Percentiles rank a stretch among this genome's conserved stretches.
phyloP scores from a whole-genome alignment of 2,329 filamentous ascomycete genomes.

The Verticillium longisporum region DNA sequence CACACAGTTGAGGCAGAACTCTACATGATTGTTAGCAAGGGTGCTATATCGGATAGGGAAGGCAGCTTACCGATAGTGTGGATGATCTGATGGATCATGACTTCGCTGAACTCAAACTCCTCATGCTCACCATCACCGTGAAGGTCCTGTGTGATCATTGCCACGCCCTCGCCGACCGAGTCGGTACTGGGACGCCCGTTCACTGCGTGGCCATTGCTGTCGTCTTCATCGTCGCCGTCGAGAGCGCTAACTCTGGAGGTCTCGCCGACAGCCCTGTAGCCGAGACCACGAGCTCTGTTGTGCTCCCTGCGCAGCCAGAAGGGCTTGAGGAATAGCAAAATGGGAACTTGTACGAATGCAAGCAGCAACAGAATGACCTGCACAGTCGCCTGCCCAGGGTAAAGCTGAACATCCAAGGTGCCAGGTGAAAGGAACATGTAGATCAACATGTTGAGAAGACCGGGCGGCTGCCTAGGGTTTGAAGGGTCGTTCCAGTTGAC shows the following conservation, averaged over 20 bases:
- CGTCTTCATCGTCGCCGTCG: slow-evolving; percentile 72
- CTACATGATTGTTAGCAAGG: slow-evolving; percentile 36
- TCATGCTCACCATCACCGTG: slow-evolving; percentile 72
- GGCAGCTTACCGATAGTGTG: slow-evolving; percentile 81
- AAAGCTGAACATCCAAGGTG: slow-evolving; percentile 65
- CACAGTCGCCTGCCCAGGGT: slow-evolving; percentile 66
- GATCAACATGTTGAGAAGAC: slow-evolving; percentile 96
- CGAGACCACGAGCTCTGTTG: slow-evolving; percentile 78
- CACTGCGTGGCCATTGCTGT: slow-evolving; percentile 57
- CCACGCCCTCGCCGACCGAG: slow-evolving; percentile 73
- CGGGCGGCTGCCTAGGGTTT: slow-evolving; percentile 64
- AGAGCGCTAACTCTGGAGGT: slow-evolving; percentile 80
- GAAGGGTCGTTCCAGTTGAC: slow-evolving; percentile 68
- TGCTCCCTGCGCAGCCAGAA: slow-evolving; percentile 92
- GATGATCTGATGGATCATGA: slow-evolving; percentile 99
- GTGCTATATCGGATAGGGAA: background rate
- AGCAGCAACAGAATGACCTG: slow-evolving; percentile 75
- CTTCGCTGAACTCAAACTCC: slow-evolving; percentile 94
- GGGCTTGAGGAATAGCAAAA: slow-evolving; percentile 90
- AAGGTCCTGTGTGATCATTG: slow-evolving; percentile 84
- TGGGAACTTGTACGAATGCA: slow-evolving; percentile 79
- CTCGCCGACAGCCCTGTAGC: slow-evolving; percentile 91
- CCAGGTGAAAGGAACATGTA: slow-evolving; percentile 98
- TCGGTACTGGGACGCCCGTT: slow-evolving; percentile 44
- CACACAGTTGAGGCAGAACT: slow-evolving; percentile 98